Evolutionary conservation across 2,329 filamentous ascomycete genomes (phyloP).

Genomic region (Stylonectria norvegica): DNA sequence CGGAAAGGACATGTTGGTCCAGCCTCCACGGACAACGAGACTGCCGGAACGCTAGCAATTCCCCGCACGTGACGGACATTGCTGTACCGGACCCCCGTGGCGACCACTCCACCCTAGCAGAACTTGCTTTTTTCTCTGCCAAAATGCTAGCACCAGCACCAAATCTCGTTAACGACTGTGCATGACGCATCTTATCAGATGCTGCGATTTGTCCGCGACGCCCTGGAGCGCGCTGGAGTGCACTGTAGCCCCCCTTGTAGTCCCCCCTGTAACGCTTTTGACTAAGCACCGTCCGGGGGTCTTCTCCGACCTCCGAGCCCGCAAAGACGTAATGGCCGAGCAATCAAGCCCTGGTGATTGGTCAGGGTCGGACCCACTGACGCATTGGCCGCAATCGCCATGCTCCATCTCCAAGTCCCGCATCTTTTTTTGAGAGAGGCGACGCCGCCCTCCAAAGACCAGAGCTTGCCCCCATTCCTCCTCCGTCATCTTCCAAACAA

Average conservation of each 20-base stretch:
- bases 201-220: background rate
- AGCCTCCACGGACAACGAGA: background rate
- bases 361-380: constrained; percentile 5
- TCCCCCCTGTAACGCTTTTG: no score
- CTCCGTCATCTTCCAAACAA: constrained; percentile 1
- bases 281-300: background rate
- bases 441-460: constrained; percentile 12
- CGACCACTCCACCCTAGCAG: no score
- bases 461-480: background rate
- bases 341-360: constrained; percentile 27
- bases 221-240: background rate
- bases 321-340: constrained; percentile 31
- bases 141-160: no score
- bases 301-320: constrained; percentile 20
- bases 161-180: background rate
- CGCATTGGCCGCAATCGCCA: constrained; percentile 30
- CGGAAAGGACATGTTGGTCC: background rate
- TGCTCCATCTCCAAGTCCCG: constrained; percentile 26
- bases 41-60: background rate
- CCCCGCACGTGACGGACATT: background rate
- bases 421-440: constrained; percentile 28
- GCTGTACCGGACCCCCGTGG: background rate
- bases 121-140: background rate
- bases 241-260: no score
- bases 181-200: background rate